phyloP scores from a whole-genome alignment of 2,329 filamentous ascomycete genomes.

The Claviceps fusiformis region DNA sequence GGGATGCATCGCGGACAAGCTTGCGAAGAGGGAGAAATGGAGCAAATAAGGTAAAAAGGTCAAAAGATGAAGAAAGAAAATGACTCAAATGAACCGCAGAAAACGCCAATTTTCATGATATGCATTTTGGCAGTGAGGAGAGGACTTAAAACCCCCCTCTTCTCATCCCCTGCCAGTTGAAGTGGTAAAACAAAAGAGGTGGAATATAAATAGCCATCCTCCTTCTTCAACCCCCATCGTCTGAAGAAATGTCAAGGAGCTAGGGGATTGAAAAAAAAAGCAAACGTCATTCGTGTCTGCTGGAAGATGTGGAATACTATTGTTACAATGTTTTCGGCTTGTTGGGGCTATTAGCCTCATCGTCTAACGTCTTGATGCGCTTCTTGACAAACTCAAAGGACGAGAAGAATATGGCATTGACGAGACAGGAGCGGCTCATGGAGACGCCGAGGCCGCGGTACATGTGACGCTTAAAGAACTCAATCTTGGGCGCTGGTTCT shows the following conservation, averaged over 20 bases:
- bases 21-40: not conserved
- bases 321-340: constrained; percentile 6
- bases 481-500: constrained; percentile 55
- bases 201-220: not conserved
- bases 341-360: constrained; percentile 14
- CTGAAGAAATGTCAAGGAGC: not conserved
- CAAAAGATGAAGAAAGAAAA: too few species aligned
- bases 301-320: not conserved
- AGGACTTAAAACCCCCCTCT: not conserved
- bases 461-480: constrained; percentile 65
- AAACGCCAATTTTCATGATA: constrained; percentile 3
- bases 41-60: not conserved
- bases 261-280: not conserved
- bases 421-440: constrained; percentile 67
- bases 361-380: constrained; percentile 37
- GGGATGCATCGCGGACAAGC: too few species aligned
- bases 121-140: not conserved
- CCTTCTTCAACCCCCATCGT: not conserved
- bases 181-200: not conserved
- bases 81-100: not conserved
- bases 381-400: constrained; percentile 76
- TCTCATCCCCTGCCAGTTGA: not conserved
- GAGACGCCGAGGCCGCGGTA: constrained; percentile 75
- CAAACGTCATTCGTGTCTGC: not conserved
- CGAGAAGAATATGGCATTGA: constrained; percentile 85